These are phyloP conservation scores for Hamamelis virginiana DNA, from an alignment of 164 flowering plant genomes.

Conservation along the genomic window DNA sequence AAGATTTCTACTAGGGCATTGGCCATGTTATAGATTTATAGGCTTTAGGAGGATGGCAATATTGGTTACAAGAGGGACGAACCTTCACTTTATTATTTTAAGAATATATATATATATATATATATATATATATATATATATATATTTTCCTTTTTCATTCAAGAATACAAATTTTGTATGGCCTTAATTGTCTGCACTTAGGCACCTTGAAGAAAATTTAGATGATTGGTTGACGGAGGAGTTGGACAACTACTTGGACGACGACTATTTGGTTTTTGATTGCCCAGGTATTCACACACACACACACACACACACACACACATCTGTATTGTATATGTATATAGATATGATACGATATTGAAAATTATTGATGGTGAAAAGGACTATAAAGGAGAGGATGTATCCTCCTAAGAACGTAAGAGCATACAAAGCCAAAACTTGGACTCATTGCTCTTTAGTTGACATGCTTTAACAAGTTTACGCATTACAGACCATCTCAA, in stretches of 20 bases:
- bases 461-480: no score
- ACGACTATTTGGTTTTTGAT: conserved; percentile 93
- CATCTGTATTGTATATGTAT: background rate
- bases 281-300: conserved; percentile 72
- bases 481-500: no score
- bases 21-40: background rate
- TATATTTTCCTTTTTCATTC: background rate
- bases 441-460: no score
- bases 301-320: background rate
- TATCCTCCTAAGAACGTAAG: no score
- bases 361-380: no score
- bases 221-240: conserved; percentile 92
- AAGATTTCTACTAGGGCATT: background rate
- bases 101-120: no score
- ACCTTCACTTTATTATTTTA: no score
- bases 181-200: conserved; percentile 47
- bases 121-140: no score
- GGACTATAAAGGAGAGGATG: no score
- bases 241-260: conserved; percentile 78
- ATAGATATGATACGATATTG: background rate
- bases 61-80: no score
- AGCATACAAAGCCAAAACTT: no score
- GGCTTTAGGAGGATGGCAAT: no score
- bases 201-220: conserved; percentile 86
- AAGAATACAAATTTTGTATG: conserved; percentile 6